Evolutionary conservation across 2,329 filamentous ascomycete genomes (phyloP).

Genomic region (Hypoxylon sp.): DNA sequence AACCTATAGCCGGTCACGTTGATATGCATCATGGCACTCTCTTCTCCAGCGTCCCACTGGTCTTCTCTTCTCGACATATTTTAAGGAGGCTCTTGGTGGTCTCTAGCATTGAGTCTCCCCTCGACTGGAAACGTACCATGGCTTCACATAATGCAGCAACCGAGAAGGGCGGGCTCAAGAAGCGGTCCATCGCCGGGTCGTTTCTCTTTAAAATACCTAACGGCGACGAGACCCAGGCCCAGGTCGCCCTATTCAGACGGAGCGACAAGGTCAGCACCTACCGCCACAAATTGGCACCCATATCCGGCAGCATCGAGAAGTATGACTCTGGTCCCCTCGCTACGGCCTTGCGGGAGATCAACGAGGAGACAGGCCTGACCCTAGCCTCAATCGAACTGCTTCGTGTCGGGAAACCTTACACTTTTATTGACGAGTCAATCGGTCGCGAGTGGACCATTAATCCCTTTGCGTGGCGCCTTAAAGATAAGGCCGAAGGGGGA

Average conservation of each 20-base stretch:
- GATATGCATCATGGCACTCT: conserved; percentile 40
- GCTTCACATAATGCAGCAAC: conserved; percentile 29
- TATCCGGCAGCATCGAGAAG: conserved; percentile 72
- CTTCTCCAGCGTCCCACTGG: conserved; percentile 10
- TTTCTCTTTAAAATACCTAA: conserved; percentile 66
- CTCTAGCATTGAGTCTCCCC: not conserved
- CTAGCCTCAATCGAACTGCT: conserved; percentile 63
- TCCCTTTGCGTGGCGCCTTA: conserved; percentile 72
- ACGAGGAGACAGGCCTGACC: conserved; percentile 72
- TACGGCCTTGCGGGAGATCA: conserved; percentile 74
- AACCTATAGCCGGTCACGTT: conserved; percentile 2
- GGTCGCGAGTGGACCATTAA: conserved; percentile 73
- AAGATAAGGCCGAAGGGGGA: conserved; percentile 55
- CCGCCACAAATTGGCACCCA: conserved; percentile 71
- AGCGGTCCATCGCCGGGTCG: conserved; percentile 63
- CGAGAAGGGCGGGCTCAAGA: conserved; percentile 45
- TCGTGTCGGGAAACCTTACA: conserved; percentile 71
- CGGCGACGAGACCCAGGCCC: conserved; percentile 55
- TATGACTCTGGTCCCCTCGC: conserved; percentile 66
- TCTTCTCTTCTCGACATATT: conserved; percentile 10
- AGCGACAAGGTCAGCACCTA: conserved; percentile 73
- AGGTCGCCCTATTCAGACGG: conserved; percentile 73
- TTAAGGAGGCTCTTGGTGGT: not conserved
- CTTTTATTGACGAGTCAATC: conserved; percentile 67
- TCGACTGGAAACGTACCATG: conserved; percentile 38